These are phyloP conservation scores for Colletotrichum gloeosporioides DNA, from an alignment of 2,329 filamentous ascomycete species.

Conservation along the genomic window DNA sequence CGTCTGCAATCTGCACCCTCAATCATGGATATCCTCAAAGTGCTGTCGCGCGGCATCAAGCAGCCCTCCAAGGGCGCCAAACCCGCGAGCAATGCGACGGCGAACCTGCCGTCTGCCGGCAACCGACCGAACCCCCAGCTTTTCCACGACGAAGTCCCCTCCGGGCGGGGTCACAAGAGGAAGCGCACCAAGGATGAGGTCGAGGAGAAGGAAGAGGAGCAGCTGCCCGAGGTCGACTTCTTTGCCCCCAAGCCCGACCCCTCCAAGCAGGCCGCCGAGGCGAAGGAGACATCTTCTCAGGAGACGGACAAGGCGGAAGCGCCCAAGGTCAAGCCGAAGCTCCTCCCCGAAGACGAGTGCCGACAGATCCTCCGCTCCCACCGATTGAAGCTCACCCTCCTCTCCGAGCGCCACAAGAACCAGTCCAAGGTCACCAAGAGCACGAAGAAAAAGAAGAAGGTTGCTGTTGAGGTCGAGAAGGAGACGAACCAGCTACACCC, in stretches of 20 bases:
- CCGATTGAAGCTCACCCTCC: constrained; percentile 81
- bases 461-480: constrained; percentile 52
- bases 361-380: constrained; percentile 78
- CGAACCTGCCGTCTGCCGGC: constrained; percentile 68
- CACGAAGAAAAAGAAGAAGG: constrained; percentile 50
- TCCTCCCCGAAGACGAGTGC: constrained; percentile 73
- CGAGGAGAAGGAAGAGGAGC: constrained; percentile 35
- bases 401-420: constrained; percentile 58
- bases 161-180: constrained; percentile 55
- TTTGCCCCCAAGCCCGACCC: constrained; percentile 55
- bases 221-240: constrained; percentile 60
- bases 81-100: constrained; percentile 33
- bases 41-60: constrained; percentile 75
- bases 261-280: constrained; percentile 17
- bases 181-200: constrained; percentile 48
- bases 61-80: constrained; percentile 45
- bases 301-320: constrained; percentile 26
- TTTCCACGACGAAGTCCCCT: constrained; percentile 62
- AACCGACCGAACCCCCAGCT: constrained; percentile 71
- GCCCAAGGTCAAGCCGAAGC: constrained; percentile 34
- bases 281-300: constrained; percentile 24
- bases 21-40: constrained; percentile 74
- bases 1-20: neutral
- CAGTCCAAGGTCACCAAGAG: constrained; percentile 56
- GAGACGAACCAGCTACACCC: constrained; percentile 72